Conservation (phyloP, 768 basidiomycete species). For the Suillus fuscotomentosus region DNA sequence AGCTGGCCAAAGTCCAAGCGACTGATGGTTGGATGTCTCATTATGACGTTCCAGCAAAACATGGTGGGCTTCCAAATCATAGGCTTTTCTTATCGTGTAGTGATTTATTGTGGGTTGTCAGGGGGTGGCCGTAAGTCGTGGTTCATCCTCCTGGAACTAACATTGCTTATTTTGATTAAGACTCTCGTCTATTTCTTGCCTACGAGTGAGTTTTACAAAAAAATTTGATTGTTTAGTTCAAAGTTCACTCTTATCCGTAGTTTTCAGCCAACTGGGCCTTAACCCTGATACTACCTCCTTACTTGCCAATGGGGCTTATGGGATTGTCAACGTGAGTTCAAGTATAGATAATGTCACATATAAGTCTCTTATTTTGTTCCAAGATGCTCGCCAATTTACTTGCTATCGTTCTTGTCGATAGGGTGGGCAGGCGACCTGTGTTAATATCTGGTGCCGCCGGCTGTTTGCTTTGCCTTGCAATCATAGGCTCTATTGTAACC, state of each 20-base stretch:
- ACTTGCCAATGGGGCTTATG: constrained; percentile 41
- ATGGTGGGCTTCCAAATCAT: constrained; percentile 19
- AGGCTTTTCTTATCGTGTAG: not conserved
- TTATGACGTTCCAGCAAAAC: constrained; percentile 33
- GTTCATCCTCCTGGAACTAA: not conserved
- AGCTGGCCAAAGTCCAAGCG: constrained; percentile 32
- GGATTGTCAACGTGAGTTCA: constrained; percentile 29
- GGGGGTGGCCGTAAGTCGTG: constrained; percentile 25
- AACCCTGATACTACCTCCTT: constrained; percentile 37
- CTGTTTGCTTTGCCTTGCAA: constrained; percentile 25
- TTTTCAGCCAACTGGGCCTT: constrained; percentile 41
- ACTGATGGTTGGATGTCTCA: constrained; percentile 27
- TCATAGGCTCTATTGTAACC: constrained; percentile 29
- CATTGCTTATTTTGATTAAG: constrained; percentile 13
- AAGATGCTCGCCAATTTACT: constrained; percentile 36
- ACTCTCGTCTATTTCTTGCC: constrained; percentile 28
- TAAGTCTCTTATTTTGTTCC: not conserved
- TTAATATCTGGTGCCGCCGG: constrained; percentile 40
- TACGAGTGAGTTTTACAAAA: not conserved
- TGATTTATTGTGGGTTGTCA: constrained; percentile 6
- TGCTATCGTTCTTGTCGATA: constrained; percentile 36
- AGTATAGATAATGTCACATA: no score
- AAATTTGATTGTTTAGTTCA: not conserved
- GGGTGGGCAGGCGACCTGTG: constrained; percentile 37
- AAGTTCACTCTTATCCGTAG: constrained; percentile 21